Evolutionary conservation across 2,329 filamentous ascomycete genomes (phyloP).

Genomic region (Colletotrichum spinosum): DNA sequence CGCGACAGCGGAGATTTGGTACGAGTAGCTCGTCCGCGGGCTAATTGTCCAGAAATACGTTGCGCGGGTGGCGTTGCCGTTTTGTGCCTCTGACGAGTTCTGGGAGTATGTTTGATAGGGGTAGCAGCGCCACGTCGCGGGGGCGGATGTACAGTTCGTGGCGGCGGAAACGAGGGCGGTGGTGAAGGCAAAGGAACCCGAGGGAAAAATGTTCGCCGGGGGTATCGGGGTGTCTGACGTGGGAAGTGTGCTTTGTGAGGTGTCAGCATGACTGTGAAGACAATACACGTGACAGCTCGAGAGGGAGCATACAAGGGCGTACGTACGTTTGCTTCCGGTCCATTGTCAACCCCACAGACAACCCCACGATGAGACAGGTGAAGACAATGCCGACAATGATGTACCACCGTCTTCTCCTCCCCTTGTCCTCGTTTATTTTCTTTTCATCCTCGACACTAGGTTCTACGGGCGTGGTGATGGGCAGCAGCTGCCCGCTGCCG

Average conservation of each 20-base stretch:
- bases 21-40: slow-evolving; percentile 44
- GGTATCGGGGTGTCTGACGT: slow-evolving; percentile 13
- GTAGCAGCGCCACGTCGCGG: slow-evolving; percentile 71
- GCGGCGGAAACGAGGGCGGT: slow-evolving; percentile 66
- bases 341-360: slow-evolving; percentile 54
- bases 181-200: slow-evolving; percentile 71
- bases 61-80: slow-evolving; percentile 59
- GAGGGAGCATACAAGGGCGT: slow-evolving; percentile 10
- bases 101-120: slow-evolving; percentile 62
- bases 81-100: slow-evolving; percentile 48
- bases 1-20: slow-evolving; percentile 63
- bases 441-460: slow-evolving; percentile 3
- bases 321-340: slow-evolving; percentile 51
- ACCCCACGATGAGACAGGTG: slow-evolving; percentile 47
- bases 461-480: slow-evolving; percentile 13
- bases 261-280: neutral
- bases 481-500: slow-evolving; percentile 6
- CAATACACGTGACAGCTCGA: slow-evolving; percentile 16
- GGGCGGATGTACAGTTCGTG: slow-evolving; percentile 68
- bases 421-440: slow-evolving; percentile 36
- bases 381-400: slow-evolving; percentile 45
- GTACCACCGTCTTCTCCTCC: slow-evolving; percentile 49
- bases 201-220: slow-evolving; percentile 59
- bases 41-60: slow-evolving; percentile 73
- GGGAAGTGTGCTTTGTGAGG: no score